These are phyloP conservation scores for Euphorbia pulcherrima DNA, from an alignment of 345 rosid species.

Conservation along the genomic window DNA sequence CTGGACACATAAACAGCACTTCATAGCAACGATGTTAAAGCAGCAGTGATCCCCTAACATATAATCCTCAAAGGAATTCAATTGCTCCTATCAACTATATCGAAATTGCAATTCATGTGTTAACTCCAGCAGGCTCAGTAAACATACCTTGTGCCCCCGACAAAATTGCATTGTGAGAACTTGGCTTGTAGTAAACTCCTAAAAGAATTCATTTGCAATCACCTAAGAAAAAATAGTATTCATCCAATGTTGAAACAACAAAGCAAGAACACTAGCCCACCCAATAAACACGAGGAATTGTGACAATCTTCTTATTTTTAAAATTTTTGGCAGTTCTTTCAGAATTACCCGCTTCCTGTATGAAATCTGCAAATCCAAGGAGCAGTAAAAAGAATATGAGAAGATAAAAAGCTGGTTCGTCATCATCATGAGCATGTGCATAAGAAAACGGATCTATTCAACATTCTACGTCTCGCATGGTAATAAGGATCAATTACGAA, in stretches of 20 bases:
- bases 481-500: neutral
- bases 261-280: constrained; percentile 33
- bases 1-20: too few relatives aligned
- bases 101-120: neutral
- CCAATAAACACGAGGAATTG: constrained; percentile 66
- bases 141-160: constrained; percentile 61
- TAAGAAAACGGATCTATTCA: neutral
- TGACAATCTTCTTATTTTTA: constrained; percentile 45
- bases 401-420: neutral
- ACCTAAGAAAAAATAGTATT: constrained; percentile 12
- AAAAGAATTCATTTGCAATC: constrained; percentile 13
- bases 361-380: constrained; percentile 54
- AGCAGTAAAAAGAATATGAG: neutral
- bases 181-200: constrained; percentile 71
- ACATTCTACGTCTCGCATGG: neutral
- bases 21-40: too few relatives aligned
- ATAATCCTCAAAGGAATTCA: neutral
- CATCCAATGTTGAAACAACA: constrained; percentile 1
- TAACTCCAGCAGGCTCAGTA: constrained; percentile 12
- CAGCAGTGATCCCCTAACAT: too few relatives aligned
- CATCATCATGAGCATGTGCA: neutral
- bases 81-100: neutral
- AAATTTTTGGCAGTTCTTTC: constrained; percentile 69
- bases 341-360: constrained; percentile 74
- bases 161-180: constrained; percentile 89